Evolutionary conservation across 2,329 filamentous ascomycete genomes (phyloP).

Genomic region (Ascomycota sp.): DNA sequence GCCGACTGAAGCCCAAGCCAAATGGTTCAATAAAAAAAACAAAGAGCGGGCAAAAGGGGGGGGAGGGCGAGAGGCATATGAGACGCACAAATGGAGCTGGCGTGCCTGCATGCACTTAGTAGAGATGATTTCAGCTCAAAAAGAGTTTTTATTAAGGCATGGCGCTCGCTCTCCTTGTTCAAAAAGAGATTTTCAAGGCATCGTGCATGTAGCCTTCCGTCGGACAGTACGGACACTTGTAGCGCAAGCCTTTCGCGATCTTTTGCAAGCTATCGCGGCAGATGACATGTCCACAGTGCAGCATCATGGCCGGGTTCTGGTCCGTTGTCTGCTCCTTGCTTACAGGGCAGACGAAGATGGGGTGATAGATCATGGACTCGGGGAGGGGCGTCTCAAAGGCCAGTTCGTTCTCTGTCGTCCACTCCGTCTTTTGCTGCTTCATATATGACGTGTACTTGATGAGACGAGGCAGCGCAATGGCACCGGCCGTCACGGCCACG

Average conservation of each 20-base stretch:
- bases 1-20: too few relatives aligned
- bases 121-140: too few relatives aligned
- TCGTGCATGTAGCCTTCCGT: conserved; percentile 58
- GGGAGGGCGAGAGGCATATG: too few relatives aligned
- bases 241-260: conserved; percentile 54
- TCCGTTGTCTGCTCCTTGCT: conserved; percentile 92
- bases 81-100: too few relatives aligned
- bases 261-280: conserved; percentile 62
- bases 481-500: conserved; percentile 74
- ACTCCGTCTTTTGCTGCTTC: conserved; percentile 75
- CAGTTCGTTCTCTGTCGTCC: conserved; percentile 78
- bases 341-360: conserved; percentile 93
- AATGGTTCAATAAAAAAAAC: too few relatives aligned
- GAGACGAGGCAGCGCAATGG: conserved; percentile 71
- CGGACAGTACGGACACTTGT: conserved; percentile 95
- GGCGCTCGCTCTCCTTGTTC: not conserved
- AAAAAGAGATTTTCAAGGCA: conserved; percentile 50
- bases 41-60: too few relatives aligned
- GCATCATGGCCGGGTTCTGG: conserved; percentile 84
- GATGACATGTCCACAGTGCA: conserved; percentile 86
- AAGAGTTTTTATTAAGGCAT: too few relatives aligned
- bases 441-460: conserved; percentile 76
- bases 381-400: conserved; percentile 50
- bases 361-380: conserved; percentile 53
- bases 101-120: too few relatives aligned